Base-by-base conservation (phyloP, 2,329 filamentous ascomycete genomes). In the Exophiala mesophila region DNA sequence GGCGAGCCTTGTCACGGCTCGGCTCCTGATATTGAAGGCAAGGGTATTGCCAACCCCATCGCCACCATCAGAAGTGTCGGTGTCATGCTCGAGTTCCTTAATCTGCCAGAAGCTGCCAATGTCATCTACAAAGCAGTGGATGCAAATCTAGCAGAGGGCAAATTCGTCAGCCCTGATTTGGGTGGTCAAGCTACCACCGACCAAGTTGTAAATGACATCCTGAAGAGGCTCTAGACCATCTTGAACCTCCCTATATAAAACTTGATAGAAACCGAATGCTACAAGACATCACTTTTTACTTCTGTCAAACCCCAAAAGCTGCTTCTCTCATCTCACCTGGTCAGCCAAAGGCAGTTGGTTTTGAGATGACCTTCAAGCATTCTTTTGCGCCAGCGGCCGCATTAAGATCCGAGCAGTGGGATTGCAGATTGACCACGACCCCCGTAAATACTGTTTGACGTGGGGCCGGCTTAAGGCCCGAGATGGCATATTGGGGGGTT, bases 1-100 rank as follows among this genome's bases (percentile, higher is more conserved):
- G 92, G 92, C 53, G 92, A 98, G 78, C 92, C 92, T 40, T 97
- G 92, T 73, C 92, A 98, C 67, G 92, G 92, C 35, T 89, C 83
- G 58, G 92, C 92, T 20, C 92, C 92, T 4, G 92, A 98, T 62
- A 98, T 98, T 53, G 82, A 88, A 78, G 92, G 92, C 55, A 74
- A 84, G 74, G 81, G 83, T 53, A 90, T 98, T 61, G 88, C 92
- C 55, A 98, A 98, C 70, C 92, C 92, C 17, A 94, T 98, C 60
- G 92, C 92, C 24, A 97, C 92, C 7, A 77, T 98, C 53, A 76
- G 92, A 61, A 92, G 85, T 66, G 84, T 88, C 12, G 92, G 85
- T 23, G 74, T 96, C 50, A 97, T 98, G 92, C 75, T 98, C 54
- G 90, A 97, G 73, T 98, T 97, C 68, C 72, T 97, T 53, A 81